Evolutionary conservation across 768 basidiomycete species (phyloP).

Genomic region (Mycena albidolilacea): DNA sequence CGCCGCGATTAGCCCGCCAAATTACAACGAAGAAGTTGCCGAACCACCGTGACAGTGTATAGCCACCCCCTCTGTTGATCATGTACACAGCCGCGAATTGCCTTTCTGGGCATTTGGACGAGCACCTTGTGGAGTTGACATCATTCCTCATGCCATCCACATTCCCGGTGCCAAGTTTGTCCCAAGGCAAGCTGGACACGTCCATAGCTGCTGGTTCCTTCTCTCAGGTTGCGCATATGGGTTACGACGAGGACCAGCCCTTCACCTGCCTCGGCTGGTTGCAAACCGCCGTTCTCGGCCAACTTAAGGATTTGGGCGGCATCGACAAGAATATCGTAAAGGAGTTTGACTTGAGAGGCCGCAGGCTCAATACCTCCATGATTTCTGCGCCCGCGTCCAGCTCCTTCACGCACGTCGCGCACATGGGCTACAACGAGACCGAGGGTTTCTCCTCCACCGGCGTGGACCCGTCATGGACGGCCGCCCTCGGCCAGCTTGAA

Average conservation of each 20-base stretch:
- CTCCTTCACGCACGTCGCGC: conserved; percentile 91
- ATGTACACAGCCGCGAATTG: not conserved
- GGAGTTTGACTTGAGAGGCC: conserved; percentile 89
- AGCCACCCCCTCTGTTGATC: too few species aligned
- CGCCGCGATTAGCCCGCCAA: not conserved
- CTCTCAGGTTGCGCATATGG: conserved; percentile 95
- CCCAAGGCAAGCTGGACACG: conserved; percentile 90
- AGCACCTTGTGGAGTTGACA: not conserved
- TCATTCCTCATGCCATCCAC: conserved; percentile 77
- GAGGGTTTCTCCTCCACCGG: conserved; percentile 89
- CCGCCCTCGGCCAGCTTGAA: conserved; percentile 77
- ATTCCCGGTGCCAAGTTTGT: conserved; percentile 70
- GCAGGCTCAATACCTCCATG: conserved; percentile 92
- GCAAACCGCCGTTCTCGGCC: conserved; percentile 72
- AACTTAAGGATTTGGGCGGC: conserved; percentile 79
- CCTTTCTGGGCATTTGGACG: not conserved
- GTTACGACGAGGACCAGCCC: conserved; percentile 88
- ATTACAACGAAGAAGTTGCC: not conserved
- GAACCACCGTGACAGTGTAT: too few species aligned
- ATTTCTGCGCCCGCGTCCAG: conserved; percentile 87
- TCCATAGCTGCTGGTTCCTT: conserved; percentile 92
- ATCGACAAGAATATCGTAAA: conserved; percentile 75
- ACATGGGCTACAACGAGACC: conserved; percentile 94
- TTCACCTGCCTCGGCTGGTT: conserved; percentile 91
- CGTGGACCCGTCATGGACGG: conserved; percentile 75